Base-by-base conservation (phyloP, 2,329 filamentous ascomycete species). In the Geoglossum cookeanum region DNA sequence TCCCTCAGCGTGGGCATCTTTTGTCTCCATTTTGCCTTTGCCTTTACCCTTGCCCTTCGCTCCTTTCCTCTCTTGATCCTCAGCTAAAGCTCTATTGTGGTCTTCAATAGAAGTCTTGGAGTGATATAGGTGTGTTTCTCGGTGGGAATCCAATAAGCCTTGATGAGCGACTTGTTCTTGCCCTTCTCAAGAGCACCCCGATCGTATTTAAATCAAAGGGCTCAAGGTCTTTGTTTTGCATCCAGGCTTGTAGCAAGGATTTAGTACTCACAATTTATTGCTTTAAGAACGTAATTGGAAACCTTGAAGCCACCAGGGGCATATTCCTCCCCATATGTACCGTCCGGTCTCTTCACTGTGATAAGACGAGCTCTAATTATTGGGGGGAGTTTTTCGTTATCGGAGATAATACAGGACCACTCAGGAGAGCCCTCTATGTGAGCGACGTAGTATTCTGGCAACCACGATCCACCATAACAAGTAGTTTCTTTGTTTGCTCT, bases 241-340 rank as follows among this genome's bases (percentile, higher is more conserved):
- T 87, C 91, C 91, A 98, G 42, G 87, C 86, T 71, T 92, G n/a
- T 45, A 45, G 3, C 30, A 9, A 22, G 49, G 30, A n/a, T 15
- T n/a, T n/a, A 30, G 33, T 49, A 81, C 91, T 80, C 74, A 98
- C 92, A 98, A 97, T 76, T 97, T 91, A 66, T 97, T 96, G 44
- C 90, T 95, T 61, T 81, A 97, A 74, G 68, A 95, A 97, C 91
- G 97, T 96, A 66, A 97, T 83, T 4, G 91, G 87, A 68, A 89
- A 97, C 82, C 62, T 89, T 85, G 74, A 92, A 92, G 64, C 87
- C 91, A 60, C 85, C 90, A 64, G 95, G 89, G 45, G 83, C 80
- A 67, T 87, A 96, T 62, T 91, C 86, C 59, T 89, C 87, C 57
- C 87, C 83, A 69, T 92, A 95, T 45, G 84, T 85, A 58, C 91